Evolutionary conservation across 1,139 yeast species (phyloP), one percentile per base, ranked within the genome.

Genomic region (Lodderomyces oxycetoniae): DNA sequence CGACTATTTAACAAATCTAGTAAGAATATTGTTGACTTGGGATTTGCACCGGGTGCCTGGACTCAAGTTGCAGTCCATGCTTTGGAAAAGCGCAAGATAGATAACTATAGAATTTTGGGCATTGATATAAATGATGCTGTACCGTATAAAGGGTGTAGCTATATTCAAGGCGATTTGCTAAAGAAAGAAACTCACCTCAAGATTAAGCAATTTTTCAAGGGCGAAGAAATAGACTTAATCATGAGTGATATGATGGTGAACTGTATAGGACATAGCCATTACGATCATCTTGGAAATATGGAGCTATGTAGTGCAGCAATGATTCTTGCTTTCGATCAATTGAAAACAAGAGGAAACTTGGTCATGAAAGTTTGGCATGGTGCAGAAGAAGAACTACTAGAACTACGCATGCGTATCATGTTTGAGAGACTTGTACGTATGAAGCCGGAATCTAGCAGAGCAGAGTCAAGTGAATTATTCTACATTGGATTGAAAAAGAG

Each of bases 1-100:
- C 60, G 64, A 19, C 43, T 91, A 3, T 79, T 91, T 54, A 61
- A 61, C 36, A 66, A 72, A 5, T 39, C 40, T 5, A 42, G 61
- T 3, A 66, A 61, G 46, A 77, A 81, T 36, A 82, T 91, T 0
- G 77, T 91, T 3, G 98, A 91, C 58, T 64, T 91, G 33, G 74
- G 74, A 5, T 67, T 61, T 52, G 71, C 74, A 2, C 74, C 74
- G 3, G 74, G 74, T 0, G 71, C 73, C 2, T 68, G 74, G 74
- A 61, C 71, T 2, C 74, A 68, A 41, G 70, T 67, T 11, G 69
- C 63, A 2, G 45, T 60, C 2, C 55, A 55, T 14, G 46, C 55
- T 34, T 46, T 55, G 43, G 44, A 47, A 17, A 40, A 39, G 10
- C 23, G 44, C 11, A 43, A 45, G 1, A 37, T 39, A 3, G 26